phyloP scores from a whole-genome alignment of 2,329 filamentous ascomycete genomes.

The Albifimbria verrucaria region DNA sequence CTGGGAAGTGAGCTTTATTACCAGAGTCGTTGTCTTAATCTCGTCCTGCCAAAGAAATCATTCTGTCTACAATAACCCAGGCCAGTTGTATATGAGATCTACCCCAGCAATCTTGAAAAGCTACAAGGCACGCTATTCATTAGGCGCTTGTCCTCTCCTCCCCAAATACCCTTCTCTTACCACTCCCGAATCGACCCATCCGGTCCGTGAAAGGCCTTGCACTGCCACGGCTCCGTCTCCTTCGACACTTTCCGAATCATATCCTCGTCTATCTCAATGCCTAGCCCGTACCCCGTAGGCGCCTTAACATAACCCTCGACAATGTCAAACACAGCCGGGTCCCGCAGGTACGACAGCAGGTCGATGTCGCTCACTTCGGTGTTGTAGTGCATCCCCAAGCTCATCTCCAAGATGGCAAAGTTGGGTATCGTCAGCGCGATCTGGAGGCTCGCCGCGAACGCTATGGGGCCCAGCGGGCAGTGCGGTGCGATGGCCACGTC shows the following conservation, averaged over 20 bases:
- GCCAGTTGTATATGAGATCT: no score
- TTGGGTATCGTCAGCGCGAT: conserved; percentile 56
- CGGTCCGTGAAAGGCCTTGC: conserved; percentile 62
- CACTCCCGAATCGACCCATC: conserved; percentile 66
- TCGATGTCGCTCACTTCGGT: conserved; percentile 44
- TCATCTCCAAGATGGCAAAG: conserved; percentile 72
- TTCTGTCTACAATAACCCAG: no score
- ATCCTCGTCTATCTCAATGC: conserved; percentile 67
- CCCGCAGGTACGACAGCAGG: conserved; percentile 60
- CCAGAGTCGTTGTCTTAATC: no score
- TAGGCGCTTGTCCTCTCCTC: no score
- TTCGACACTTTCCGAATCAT: conserved; percentile 55
- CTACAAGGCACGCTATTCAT: no score
- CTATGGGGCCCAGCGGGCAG: conserved; percentile 66
- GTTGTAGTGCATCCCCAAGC: conserved; percentile 73
- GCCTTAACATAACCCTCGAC: conserved; percentile 53
- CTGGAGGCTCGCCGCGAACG: conserved; percentile 65
- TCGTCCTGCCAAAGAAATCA: no score
- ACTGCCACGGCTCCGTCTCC: conserved; percentile 58
- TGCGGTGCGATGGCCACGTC: conserved; percentile 69
- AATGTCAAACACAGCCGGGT: conserved; percentile 60
- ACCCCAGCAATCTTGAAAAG: no score
- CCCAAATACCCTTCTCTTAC: conserved; percentile 35
- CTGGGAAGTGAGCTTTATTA: no score
- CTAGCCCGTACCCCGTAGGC: conserved; percentile 55